Conservation (phyloP, 2,329 filamentous ascomycete species). For the Penicillium sp. region DNA sequence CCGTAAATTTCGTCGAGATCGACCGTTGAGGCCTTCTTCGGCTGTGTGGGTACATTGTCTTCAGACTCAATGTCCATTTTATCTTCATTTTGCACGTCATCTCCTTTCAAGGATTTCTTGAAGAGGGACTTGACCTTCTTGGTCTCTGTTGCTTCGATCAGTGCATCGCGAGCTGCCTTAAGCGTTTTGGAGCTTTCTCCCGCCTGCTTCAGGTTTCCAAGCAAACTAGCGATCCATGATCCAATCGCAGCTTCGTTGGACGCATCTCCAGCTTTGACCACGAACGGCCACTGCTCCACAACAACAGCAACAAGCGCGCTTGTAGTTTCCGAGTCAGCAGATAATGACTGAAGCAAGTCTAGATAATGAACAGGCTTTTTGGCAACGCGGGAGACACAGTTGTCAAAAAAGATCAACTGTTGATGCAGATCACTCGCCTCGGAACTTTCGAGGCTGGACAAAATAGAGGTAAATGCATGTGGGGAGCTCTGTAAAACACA, state of each 20-base stretch:
- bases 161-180: slow-evolving; percentile 46
- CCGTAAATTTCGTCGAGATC: slow-evolving; percentile 57
- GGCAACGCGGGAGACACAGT: slow-evolving; percentile 74
- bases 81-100: slow-evolving; percentile 16
- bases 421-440: slow-evolving; percentile 32
- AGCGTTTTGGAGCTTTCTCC: slow-evolving; percentile 54
- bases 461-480: slow-evolving; percentile 39
- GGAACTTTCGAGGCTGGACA: slow-evolving; percentile 39
- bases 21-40: slow-evolving; percentile 28
- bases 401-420: slow-evolving; percentile 75
- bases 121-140: slow-evolving; percentile 37
- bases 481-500: slow-evolving; percentile 36
- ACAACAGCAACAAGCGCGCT: slow-evolving; percentile 71
- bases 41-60: slow-evolving; percentile 1
- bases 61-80: slow-evolving; percentile 22
- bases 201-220: slow-evolving; percentile 56
- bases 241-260: slow-evolving; percentile 52
- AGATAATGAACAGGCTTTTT: slow-evolving; percentile 81
- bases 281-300: slow-evolving; percentile 76
- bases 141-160: slow-evolving; percentile 43
- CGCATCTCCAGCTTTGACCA: slow-evolving; percentile 53
- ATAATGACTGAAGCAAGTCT: slow-evolving; percentile 47
- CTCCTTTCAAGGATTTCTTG: slow-evolving; percentile 42
- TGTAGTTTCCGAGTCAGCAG: slow-evolving; percentile 40
- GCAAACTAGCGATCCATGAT: slow-evolving; percentile 59